A percentile compares a stretch with the other conserved stretches of the same genome.
phyloP scores from a whole-genome alignment of 352 stramenopile species.

The Ophiocytium majus region DNA sequence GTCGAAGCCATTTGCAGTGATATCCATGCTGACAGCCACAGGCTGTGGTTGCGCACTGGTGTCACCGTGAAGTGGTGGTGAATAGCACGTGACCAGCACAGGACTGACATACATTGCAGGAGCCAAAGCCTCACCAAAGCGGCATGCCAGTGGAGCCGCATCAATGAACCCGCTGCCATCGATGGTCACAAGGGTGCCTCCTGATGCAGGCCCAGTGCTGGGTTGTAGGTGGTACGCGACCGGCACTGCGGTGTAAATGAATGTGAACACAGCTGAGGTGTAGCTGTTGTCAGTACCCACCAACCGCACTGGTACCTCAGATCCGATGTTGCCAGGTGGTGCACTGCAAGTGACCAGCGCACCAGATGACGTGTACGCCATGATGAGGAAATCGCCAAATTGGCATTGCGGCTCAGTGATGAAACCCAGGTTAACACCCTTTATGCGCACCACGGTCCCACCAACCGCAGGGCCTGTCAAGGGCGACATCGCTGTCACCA shows the following conservation, averaged over 20 bases:
- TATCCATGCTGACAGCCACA: too few species aligned
- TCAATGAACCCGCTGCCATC: constrained; percentile 44
- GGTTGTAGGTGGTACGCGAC: constrained; percentile 25
- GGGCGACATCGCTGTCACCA: neutral
- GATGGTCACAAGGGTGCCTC: constrained; percentile 34
- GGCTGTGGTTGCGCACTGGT: too few species aligned
- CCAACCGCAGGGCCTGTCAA: neutral
- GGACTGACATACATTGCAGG: constrained; percentile 49
- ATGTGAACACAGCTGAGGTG: neutral
- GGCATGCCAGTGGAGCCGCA: constrained; percentile 30
- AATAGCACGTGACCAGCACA: constrained; percentile 38
- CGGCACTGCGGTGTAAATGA: constrained; percentile 33
- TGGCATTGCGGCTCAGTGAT: neutral
- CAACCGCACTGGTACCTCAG: constrained; percentile 20
- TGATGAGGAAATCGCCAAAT: constrained; percentile 2
- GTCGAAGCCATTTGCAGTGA: constrained; percentile 72
- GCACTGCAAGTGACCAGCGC: constrained; percentile 37
- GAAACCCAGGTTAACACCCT: neutral
- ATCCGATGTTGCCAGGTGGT: constrained; percentile 25
- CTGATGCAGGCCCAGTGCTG: constrained; percentile 33
- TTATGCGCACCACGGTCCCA: neutral
- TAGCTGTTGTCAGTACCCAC: constrained; percentile 28
- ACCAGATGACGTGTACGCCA: constrained; percentile 20
- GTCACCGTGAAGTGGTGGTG: too few species aligned
- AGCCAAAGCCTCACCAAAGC: constrained; percentile 42